A percentile compares a stretch with the other conserved stretches of the same genome.
Evolutionary conservation across 306 rosid species (phyloP).

Genomic region (Ormosia emarginata): DNA sequence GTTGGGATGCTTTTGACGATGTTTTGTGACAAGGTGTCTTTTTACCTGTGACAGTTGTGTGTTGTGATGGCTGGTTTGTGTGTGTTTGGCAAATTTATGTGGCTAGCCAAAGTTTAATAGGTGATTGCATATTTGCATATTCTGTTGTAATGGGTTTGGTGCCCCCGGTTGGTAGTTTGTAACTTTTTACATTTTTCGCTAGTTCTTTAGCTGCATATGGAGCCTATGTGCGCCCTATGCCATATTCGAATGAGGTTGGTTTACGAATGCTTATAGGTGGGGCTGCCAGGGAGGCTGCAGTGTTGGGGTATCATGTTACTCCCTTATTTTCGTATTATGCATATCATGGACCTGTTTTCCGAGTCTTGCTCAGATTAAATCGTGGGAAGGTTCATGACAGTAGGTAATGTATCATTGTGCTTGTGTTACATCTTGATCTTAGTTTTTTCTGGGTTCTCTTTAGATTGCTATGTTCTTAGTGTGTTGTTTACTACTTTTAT

Average conservation of each 20-base stretch:
- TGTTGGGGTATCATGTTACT: conserved; percentile 66
- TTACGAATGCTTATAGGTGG: conserved; percentile 98
- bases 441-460: not conserved
- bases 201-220: conserved; percentile 97
- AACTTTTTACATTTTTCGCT: conserved; percentile 11
- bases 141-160: conserved; percentile 17
- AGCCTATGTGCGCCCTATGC: conserved; percentile 84
- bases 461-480: not conserved
- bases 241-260: conserved; percentile 87
- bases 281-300: conserved; percentile 78
- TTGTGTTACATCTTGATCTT: not conserved
- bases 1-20: not conserved
- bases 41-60: not conserved
- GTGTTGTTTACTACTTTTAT: not conserved
- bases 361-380: conserved; percentile 74
- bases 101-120: not conserved
- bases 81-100: not conserved
- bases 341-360: conserved; percentile 85
- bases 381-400: conserved; percentile 70
- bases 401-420: conserved; percentile 39
- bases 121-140: not conserved
- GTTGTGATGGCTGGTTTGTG: not conserved
- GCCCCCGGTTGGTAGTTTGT: not conserved
- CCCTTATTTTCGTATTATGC: conserved; percentile 85
- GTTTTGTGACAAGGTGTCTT: not conserved